These are phyloP conservation scores for Saccharomycopsis javanensis DNA, from an alignment of 805 yeast species.

Conservation along the genomic window DNA sequence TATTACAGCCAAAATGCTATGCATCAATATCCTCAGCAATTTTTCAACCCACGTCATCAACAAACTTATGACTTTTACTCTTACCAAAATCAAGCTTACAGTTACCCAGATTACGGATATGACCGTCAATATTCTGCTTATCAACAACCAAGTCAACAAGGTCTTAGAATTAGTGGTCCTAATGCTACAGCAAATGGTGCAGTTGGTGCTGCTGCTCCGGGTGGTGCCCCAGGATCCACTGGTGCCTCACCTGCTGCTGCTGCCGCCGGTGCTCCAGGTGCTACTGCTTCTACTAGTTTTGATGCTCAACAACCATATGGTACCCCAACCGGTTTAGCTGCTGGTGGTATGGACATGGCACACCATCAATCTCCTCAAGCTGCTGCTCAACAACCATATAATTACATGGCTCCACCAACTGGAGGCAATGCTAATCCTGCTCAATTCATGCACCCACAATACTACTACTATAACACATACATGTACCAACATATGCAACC, in stretches of 20 bases:
- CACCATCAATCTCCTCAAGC: background rate
- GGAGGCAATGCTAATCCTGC: constrained; percentile 22
- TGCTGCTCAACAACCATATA: constrained; percentile 1
- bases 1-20: constrained; percentile 19
- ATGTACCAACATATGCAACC: constrained; percentile 19
- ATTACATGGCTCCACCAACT: constrained; percentile 14
- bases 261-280: constrained; percentile 23
- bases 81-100: constrained; percentile 26
- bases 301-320: constrained; percentile 21
- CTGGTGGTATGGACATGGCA: constrained; percentile 3
- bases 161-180: constrained; percentile 17
- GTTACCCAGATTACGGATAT: constrained; percentile 36
- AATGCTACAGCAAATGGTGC: constrained; percentile 16
- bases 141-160: constrained; percentile 20
- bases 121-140: constrained; percentile 18
- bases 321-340: constrained; percentile 7
- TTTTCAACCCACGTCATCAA: constrained; percentile 9
- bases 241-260: constrained; percentile 23
- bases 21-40: constrained; percentile 13
- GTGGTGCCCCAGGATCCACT: constrained; percentile 29
- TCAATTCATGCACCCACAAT: constrained; percentile 21
- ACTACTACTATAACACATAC: constrained; percentile 23
- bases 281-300: constrained; percentile 23
- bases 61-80: constrained; percentile 21
- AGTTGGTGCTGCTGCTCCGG: constrained; percentile 22